Base-by-base conservation (phyloP, 768 basidiomycete genomes). In the Tricholoma terreum region DNA sequence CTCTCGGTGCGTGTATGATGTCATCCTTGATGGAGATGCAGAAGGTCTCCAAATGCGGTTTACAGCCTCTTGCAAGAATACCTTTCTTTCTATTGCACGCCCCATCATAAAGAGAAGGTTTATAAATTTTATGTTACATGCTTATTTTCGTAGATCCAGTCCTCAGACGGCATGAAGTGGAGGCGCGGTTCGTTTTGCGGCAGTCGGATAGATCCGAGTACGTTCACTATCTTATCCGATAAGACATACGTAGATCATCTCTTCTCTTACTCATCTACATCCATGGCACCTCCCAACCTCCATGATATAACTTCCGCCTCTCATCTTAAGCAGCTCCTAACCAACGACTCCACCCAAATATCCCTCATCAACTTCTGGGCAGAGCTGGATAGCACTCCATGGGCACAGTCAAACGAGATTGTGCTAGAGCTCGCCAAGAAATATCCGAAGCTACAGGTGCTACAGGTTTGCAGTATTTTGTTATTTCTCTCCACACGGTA, bases 341-440 rank as follows among this genome's bases (percentile, higher is more conserved):
- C 85, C 0, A 66, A 72, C 17, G 95, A 98, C 73, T 83, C 98
- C 33, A 73, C 81, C 17, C 78, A 90, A 19, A 81, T 96, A 21
- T 94, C 94, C 4, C 77, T 96, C 34, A 85, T 97, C 27, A 54
- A 92, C 74, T 99, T 98, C 71, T 95, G 94, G 90, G 92, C 95
- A 42, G 72, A 81, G 17, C 78, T 90, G n/a, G 82, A 49, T 95
- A 22, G 94, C 94, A 5, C 77, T 95, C 77, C 84, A 72, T 90
- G 93, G 92, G 97, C 94, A 0, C 52, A 54, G 64, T 96, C 97
- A 89, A 94, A 94, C 74, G 77, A 85, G 43, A 84, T 94, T 5
- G 83, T 90, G 15, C 58, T 66, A 8, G 89, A 90, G 65, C 78
- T 96, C 45, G 83, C 94, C 1, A 83, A 80, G 60, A 89, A 90